Percentiles rank a stretch among this genome's conserved stretches.
phyloP scores from a whole-genome alignment of 345 rosid species.

The Anastatica hierochuntica region DNA sequence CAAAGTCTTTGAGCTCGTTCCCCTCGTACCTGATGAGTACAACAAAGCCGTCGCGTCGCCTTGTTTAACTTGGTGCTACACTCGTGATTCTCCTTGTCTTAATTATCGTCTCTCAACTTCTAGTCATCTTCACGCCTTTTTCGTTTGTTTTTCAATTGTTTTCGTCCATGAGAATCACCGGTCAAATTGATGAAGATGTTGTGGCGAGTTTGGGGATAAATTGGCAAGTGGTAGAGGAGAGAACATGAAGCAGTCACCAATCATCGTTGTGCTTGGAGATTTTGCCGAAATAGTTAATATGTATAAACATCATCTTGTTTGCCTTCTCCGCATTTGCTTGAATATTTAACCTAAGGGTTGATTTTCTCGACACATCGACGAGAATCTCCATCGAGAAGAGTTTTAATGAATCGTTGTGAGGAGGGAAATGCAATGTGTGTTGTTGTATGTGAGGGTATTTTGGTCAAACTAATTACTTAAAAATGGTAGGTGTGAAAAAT shows the following conservation, averaged over 20 bases:
- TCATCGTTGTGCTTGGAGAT: conserved; percentile 54
- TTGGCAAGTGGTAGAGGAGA: conserved; percentile 50
- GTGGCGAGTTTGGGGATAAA: conserved; percentile 51
- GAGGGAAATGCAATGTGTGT: no score
- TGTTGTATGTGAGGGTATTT: no score
- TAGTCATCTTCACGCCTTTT: conserved; percentile 24
- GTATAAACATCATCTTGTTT: no score
- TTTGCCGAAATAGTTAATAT: conserved; percentile 63
- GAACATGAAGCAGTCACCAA: conserved; percentile 48
- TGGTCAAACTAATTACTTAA: no score
- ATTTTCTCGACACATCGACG: no score
- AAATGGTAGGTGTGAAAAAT: no score
- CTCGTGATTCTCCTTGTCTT: conserved; percentile 26
- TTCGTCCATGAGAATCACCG: conserved; percentile 43
- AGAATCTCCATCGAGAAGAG: no score
- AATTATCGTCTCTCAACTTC: conserved; percentile 41
- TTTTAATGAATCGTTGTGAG: no score
- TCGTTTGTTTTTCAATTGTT: background rate
- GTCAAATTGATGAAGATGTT: conserved; percentile 1
- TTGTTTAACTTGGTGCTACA: conserved; percentile 50
- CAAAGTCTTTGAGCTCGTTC: no score
- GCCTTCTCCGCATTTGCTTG: no score
- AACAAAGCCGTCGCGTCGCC: conserved; percentile 77
- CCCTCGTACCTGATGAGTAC: conserved; percentile 91
- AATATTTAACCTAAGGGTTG: no score